Base-by-base conservation (phyloP, 2,329 filamentous ascomycete species). In the Venturia effusa region DNA sequence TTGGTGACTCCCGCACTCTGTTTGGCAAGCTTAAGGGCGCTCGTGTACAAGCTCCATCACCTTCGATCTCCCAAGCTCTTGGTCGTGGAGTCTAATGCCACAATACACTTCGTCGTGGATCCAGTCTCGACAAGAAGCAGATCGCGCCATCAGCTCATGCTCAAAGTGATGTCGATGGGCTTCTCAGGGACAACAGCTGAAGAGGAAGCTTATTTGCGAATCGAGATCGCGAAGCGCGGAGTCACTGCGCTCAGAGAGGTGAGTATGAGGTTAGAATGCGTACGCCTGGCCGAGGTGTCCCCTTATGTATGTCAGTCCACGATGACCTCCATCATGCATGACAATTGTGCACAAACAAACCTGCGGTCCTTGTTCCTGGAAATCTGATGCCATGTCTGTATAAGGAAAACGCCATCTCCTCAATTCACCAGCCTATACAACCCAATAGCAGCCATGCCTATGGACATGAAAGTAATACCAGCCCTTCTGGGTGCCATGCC, bases 401-500 rank as follows among this genome's bases (percentile, higher is more conserved):
- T n/a, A n/a, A n/a, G n/a, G n/a, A 27, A 4, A 5, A 51, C 22
- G 17, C 15, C 10, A n/a, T 19, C 30, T 37, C 32, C 34, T 60
- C 27, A 60, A 41, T 60, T 60, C 7, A 60, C 59, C 32, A 87
- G 78, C 67, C 88, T 81, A 80, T 84, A 92, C 27, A 92, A 71
- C 0, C 89, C 89, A 76, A 91, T 79, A 71, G 85, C 88, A 5
- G 85, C 83, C 61, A 92, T 77, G 5, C 83, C 82, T 11, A 88
- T 75, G 5, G 88, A 90, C 65, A 90, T 87, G 34, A 81, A 79
- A 4, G 84, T 79, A 66, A 92, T 87, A 57, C 88, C 88, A 43
- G 85, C 69, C 69, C 83, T 83, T 66, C 89, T 83, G 68, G 86
- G 88, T 67, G 83, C 83, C 81, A 92, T 87, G 66, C 88, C 88